Base-by-base conservation (phyloP, 225 moss, liverwort and hornwort species). In the Physcomitrellopsis africana region DNA sequence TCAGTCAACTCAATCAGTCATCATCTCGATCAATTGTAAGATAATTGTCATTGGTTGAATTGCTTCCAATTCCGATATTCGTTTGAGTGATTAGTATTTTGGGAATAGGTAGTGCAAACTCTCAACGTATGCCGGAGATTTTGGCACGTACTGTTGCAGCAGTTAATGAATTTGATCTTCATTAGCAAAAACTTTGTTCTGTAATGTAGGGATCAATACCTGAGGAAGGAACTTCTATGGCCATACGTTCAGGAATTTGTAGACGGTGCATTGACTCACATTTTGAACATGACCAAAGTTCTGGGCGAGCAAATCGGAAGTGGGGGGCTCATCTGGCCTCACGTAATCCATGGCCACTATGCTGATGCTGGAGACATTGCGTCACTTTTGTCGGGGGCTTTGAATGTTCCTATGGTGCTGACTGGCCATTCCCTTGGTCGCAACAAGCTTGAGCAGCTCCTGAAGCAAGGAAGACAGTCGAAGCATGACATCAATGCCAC, bases 281-380 rank as follows among this genome's bases (percentile, higher is more conserved):
- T 93, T 49, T 83, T 87, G 43, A 86, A 93, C 70, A 87, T 93
- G 90, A 84, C 90, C 42, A 89, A 90, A 69, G 90, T 90, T 58
- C 81, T 93, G 61, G 92, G 90, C 6, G 92, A 93, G 53, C 92
- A 93, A 69, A 88, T 93, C 60, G 82, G 82, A 11, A 83, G 70
- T 52, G 85, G 86, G 24, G 88, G 77, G 43, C 74, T 77, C 1
- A 84, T 89, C 51, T 93, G 90, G 92, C 92, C 90, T 4, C 78
- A 90, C 47, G 89, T 84, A 45, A 79, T 93, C 43, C 92, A 93
- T 16, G 90, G 90, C n/a, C 90, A 93, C 60, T 93, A 93, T 59
- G 92, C 90, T 9, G 92, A 93, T 64, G 92, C 90, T n/a, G 92
- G 92, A 45, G 92, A 93, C 59, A 82, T 82, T 56, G 92, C 87